A percentile compares a stretch with the other conserved stretches of the same genome.
phyloP scores from a whole-genome alignment of 2,329 filamentous ascomycete species.

The Pseudogymnoascus sp. region DNA sequence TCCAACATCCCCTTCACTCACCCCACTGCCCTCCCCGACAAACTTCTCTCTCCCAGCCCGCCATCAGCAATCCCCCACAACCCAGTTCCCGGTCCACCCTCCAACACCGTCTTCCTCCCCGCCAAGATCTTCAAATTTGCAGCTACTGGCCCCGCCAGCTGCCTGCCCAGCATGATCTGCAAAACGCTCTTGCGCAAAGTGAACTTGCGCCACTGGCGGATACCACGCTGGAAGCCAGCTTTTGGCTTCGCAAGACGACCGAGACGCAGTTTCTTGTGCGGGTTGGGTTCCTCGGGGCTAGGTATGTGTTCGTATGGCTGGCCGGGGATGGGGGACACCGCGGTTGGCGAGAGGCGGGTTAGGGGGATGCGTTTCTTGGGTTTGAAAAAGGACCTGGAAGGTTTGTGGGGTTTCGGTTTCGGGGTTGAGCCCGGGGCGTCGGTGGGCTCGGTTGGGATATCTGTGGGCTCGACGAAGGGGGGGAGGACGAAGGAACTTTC shows the following conservation, averaged over 20 bases:
- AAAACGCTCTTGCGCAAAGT: constrained; percentile 20
- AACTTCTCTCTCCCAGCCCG: background rate
- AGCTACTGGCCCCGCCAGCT: constrained; percentile 18
- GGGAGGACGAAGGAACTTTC: background rate
- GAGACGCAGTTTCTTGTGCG: background rate
- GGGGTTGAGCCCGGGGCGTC: background rate
- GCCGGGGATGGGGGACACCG: background rate
- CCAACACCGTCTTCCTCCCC: background rate
- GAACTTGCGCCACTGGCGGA: constrained; percentile 14
- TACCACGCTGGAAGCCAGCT: background rate
- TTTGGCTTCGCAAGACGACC: background rate
- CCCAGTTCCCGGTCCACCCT: background rate
- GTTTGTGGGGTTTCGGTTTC: background rate
- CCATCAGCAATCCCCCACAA: background rate
- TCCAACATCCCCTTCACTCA: background rate
- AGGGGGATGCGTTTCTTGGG: background rate
- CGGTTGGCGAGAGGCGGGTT: background rate
- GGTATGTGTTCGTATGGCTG: background rate
- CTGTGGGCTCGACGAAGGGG: background rate
- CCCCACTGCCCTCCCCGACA: background rate
- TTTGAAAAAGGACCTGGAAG: background rate
- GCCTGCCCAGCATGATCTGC: constrained; percentile 20
- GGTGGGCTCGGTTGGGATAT: background rate
- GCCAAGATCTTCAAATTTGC: constrained; percentile 4
- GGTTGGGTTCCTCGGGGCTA: background rate